A percentile compares a stretch with the other conserved stretches of the same genome.
phyloP scores from a whole-genome alignment of 169 alveolate species.

The Plasmodium relictum region DNA sequence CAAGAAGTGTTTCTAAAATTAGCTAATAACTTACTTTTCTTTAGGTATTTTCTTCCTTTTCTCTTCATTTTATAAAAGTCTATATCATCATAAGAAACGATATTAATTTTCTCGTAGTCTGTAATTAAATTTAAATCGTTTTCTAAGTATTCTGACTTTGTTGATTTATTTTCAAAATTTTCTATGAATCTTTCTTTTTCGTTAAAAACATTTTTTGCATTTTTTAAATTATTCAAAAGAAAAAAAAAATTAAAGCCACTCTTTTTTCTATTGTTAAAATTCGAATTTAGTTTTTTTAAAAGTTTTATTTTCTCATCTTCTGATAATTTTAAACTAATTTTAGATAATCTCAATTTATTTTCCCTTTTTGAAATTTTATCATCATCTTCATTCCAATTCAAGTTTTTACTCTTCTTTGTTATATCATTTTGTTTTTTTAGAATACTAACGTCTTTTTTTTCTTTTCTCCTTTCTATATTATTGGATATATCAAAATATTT shows the following conservation, averaged over 20 bases:
- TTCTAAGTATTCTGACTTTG: conserved; percentile 31
- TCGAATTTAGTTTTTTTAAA: conserved; percentile 16
- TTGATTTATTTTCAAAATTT: conserved; percentile 21
- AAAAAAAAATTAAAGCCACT: too few species aligned
- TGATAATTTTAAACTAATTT: conserved; percentile 9
- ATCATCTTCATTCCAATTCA: background rate
- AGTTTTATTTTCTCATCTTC: conserved; percentile 21
- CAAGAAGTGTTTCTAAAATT: too few species aligned
- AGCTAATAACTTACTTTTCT: too few species aligned
- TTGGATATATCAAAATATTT: conserved; percentile 32
- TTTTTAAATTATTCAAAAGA: background rate
- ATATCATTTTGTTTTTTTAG: background rate
- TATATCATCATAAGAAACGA: conserved; percentile 51
- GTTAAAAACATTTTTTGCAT: background rate
- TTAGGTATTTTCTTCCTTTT: background rate
- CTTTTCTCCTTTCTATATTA: background rate
- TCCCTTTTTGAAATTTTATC: background rate
- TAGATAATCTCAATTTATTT: background rate
- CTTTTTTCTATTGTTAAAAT: background rate
- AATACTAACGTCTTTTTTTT: background rate
- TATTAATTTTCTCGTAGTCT: background rate
- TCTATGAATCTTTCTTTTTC: background rate
- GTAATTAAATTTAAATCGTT: background rate
- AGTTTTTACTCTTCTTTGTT: background rate
- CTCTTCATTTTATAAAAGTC: conserved; percentile 4